Evolutionary conservation across 371 early-diverging fungal genomes (phyloP), one percentile per base, ranked within the genome.

Genomic region (Apophysomyces ossiformis): DNA sequence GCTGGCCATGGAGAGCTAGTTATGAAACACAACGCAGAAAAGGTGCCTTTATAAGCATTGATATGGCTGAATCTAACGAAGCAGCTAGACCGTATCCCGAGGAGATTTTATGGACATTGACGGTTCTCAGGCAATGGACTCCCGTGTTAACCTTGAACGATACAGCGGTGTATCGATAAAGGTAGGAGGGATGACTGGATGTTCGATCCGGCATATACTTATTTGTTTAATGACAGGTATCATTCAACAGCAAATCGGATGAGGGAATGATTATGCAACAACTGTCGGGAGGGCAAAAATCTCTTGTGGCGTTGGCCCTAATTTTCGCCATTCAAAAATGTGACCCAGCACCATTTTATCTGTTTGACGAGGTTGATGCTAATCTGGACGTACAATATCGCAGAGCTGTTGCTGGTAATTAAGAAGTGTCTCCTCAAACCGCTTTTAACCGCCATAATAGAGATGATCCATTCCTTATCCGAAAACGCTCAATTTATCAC

Each of bases 321-420:
- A 99, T 99, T 57, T 99, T 99, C 82, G 95, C 99, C 4, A 98
- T 99, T 68, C 99, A 99, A 81, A 88, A 90, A 68, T 96, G 97
- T 75, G 99, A 99, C 69, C 99, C 98, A 16, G 98, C 99, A 44
- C 99, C 99, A 5, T 99, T 99, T 77, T 99, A 99, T 78, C 83
- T 99, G 67, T 99, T 99, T 90, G 99, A 99, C 85, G 99, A 99
- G 85, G 97, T 99, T 81, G 99, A 99, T 86, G 99, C 99, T 37
- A 99, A 98, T 64, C 81, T 99, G 37, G 99, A 99, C 81, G 95
- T 96, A 12, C 95, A 92, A 64, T 96, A 99, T 72, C 89, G 99
- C 38, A 90, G 93, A 0, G 91, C 97, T 5, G 95, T 99, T 16
- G 99, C 99, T 32, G 87, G 87, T 87, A 78, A 26, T 2, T 26